Evolutionary conservation across 2,329 filamentous ascomycete species (phyloP).

Genomic region (Xylaria digitata): DNA sequence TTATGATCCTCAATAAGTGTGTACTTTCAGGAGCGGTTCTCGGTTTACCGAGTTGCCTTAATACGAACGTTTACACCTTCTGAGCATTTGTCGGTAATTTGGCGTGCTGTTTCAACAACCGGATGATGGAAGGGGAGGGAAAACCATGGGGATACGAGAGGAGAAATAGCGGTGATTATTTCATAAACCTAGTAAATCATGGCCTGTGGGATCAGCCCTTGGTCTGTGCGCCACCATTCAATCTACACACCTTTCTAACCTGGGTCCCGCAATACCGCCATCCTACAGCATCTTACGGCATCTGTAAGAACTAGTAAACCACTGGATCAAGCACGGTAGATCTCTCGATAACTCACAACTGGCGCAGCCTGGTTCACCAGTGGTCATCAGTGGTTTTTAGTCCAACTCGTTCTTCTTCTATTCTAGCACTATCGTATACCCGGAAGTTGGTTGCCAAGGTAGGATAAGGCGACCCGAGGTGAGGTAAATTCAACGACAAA

Average conservation of each 20-base stretch:
- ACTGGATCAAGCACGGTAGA: too few relatives aligned
- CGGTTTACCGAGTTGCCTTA: constrained; percentile 6
- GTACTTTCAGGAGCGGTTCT: constrained; percentile 18
- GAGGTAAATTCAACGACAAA: neutral
- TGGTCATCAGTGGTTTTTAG: too few relatives aligned
- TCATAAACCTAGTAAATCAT: constrained; percentile 1
- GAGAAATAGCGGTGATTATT: constrained; percentile 26
- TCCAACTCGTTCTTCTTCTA: too few relatives aligned
- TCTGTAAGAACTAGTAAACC: too few relatives aligned
- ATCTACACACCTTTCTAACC: too few relatives aligned
- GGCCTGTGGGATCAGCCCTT: neutral
- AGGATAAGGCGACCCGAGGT: neutral
- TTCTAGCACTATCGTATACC: too few relatives aligned
- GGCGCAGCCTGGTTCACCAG: too few relatives aligned
- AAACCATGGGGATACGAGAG: neutral
- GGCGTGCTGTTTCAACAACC: neutral
- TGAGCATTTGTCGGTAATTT: neutral
- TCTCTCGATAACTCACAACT: too few relatives aligned
- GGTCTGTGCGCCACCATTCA: constrained; percentile 22
- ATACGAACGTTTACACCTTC: constrained; percentile 10
- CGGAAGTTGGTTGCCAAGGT: neutral
- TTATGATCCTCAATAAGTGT: constrained; percentile 19
- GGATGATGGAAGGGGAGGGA: neutral
- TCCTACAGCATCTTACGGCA: too few relatives aligned
- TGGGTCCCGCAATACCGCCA: too few relatives aligned